Base-by-base conservation (phyloP, 2,329 filamentous ascomycete species). In the Pyrenochaeta sp. region DNA sequence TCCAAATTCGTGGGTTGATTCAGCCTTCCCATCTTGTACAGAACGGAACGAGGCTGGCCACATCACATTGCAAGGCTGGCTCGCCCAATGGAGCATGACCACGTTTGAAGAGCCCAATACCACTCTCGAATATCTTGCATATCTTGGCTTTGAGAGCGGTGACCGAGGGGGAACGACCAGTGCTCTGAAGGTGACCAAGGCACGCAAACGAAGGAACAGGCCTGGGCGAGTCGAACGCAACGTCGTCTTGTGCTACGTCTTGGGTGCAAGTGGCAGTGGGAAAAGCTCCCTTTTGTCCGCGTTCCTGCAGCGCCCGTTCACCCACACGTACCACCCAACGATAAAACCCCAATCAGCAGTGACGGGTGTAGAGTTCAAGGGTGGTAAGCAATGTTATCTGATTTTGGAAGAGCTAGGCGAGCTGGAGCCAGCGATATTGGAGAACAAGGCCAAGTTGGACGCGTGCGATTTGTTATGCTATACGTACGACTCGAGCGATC, bases 1-100 rank as follows among this genome's bases (percentile, higher is more conserved):
- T 10, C 94, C 94, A 0, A 74, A 82, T 3, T 93, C 89, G 0
- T 99, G 94, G 94, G 77, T 85, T 0, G 92, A 96, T 53, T 88
- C 88, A 1, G 89, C 85, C 0, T 99, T 99, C 63, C 94, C 94
- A 2, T 91, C 89, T 1, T 96, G 90, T 17, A 96, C 94, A 0
- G 93, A 97, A 13, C 87, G 90, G 28, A 97, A 96, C 65, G 94
- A 99, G 72, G 90, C 90, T 7, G 94, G 94, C 0, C 85, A 97
- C 68, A 92, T 99, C 50, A 99, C 94, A 1, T 78, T 99, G 3
- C 94, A 99, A 71, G 94, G 94, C 2, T 99, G 94, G 94, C 82
- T 99, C 24, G 94, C 94, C 3, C 94, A 99, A 63, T 99, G 94
- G 94, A 96, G 92, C 68, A 99, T 99, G 94, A 99, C 94, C 0